Base-by-base conservation (phyloP, 768 basidiomycete species). In the Exsudoporus frostii region DNA sequence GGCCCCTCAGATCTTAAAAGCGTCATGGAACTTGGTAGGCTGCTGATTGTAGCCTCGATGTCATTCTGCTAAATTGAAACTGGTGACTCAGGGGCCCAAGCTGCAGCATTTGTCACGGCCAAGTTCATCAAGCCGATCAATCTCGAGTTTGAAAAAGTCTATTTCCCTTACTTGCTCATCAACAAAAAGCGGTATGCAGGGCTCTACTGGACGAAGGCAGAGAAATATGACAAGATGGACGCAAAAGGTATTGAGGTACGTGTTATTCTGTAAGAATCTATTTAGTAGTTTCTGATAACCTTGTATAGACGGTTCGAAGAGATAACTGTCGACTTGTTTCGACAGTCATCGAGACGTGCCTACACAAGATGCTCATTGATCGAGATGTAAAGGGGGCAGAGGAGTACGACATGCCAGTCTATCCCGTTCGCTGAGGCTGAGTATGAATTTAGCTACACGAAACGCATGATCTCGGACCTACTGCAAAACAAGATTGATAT, bases 221-320 rank as follows among this genome's bases (percentile, higher is more conserved):
- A 98, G 38, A 97, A 93, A 66, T 96, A 90, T 61, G 97, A 99
- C 71, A 98, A 98, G 74, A 98, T 98, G 97, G 97, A 99, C 62
- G 89, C 96, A 2, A 99, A 99, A 74, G 97, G 97, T 65, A 98
- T 99, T 53, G 97, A 99, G 82, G 95, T 93, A 50, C 3, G 82
- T 63, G 30, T 33, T 10, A 11, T 8, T 30, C 20, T 9, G 32
- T 25, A 49, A n/a, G 11, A 1, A 24, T n/a, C 1, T 1, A 4
- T 40, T 9, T 20, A 11, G 24, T 7, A 3, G 17, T 27, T 41
- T 27, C 27, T 45, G 13, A 53, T 20, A 2, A 50, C 11, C 8
- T 44, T 40, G 22, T 40, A 9, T 56, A 98, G 95, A 98, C 97
- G 39, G 97, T 99, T 43, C 87, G 97, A 60, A 82, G 97, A 69